Evolutionary conservation across 148 eudicot genomes (phyloP), one percentile per base, ranked within the genome.

Genomic region (Camellia granthamiana): DNA sequence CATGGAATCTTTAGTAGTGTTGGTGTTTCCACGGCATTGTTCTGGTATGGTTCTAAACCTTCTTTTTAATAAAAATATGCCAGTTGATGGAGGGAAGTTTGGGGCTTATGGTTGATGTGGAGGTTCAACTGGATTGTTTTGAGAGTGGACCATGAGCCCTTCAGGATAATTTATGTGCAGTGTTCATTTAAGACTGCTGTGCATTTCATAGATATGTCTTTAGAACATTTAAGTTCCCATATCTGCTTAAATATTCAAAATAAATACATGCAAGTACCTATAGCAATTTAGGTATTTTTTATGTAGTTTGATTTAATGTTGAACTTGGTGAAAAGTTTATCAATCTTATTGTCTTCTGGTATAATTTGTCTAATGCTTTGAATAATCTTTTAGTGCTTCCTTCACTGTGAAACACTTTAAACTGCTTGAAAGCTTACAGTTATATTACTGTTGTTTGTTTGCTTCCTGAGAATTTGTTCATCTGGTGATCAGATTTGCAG

Each of bases 11-110:
- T 68, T 60, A 13, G 41, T 75, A 63, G 44, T 80, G 84, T 83
- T 91, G 84, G 82, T 86, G 78, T 79, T 78, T 44, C 84, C 75
- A 52, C 85, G 69, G 83, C 82, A 78, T 79, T 78, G 77, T 76
- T 71, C 76, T 81, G 84, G 91, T 86, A 84, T 83, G 86, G 79
- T 51, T 82, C 78, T 84, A n/a, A 69, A 59, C 72, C 69, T 75
- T 16, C 30, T 67, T 60, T 72, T 47, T 54, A 52, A 69, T 62
- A 76, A 60, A 43, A 55, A 30, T 78, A 19, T 62, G 15, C 7
- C n/a, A 58, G n/a, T 74, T 74, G 66, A 54, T 18, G 43, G 56
- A 58, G 59, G 12, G 62, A 69, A 78, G 52, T 46, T 64, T 6
- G 58, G 84, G 75, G 11, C 23, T 30, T 54, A 38, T 43, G 42